These are phyloP conservation scores for Suhomyces pyralidae DNA, from an alignment of 805 yeast genomes.

Conservation along the genomic window DNA sequence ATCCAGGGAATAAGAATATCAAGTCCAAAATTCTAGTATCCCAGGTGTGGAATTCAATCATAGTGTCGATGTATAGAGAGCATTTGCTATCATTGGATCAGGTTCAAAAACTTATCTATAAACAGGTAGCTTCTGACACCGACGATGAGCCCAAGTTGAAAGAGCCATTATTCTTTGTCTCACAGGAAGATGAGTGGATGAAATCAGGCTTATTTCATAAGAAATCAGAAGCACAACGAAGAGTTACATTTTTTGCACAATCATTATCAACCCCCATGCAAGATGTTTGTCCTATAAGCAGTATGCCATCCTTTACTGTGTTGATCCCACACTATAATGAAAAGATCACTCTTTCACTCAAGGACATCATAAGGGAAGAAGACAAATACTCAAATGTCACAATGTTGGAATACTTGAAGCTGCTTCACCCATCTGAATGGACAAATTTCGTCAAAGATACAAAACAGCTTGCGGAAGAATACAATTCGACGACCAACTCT, in stretches of 20 bases:
- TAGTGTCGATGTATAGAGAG: constrained; percentile 78
- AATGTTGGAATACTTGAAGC: constrained; percentile 53
- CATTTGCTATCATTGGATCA: constrained; percentile 74
- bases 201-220: constrained; percentile 55
- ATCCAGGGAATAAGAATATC: constrained; percentile 30
- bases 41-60: constrained; percentile 75
- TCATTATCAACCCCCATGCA: constrained; percentile 84
- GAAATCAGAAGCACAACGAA: constrained; percentile 74
- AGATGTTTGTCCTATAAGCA: constrained; percentile 59
- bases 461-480: constrained; percentile 51
- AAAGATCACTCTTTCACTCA: constrained; percentile 69
- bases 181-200: constrained; percentile 74
- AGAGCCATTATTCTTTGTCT: constrained; percentile 76
- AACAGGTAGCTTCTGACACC: constrained; percentile 35
- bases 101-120: constrained; percentile 63
- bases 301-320: constrained; percentile 81
- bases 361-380: constrained; percentile 75
- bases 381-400: constrained; percentile 58
- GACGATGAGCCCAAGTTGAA: constrained; percentile 45
- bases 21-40: constrained; percentile 43
- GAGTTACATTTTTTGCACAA: constrained; percentile 87
- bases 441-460: constrained; percentile 56
- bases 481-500: constrained; percentile 19
- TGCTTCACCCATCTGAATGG: constrained; percentile 57
- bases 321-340: constrained; percentile 86